Evolutionary conservation across 345 rosid genomes (phyloP), one percentile per base, ranked within the genome.

Genomic region (Citrus cavaleriei): DNA sequence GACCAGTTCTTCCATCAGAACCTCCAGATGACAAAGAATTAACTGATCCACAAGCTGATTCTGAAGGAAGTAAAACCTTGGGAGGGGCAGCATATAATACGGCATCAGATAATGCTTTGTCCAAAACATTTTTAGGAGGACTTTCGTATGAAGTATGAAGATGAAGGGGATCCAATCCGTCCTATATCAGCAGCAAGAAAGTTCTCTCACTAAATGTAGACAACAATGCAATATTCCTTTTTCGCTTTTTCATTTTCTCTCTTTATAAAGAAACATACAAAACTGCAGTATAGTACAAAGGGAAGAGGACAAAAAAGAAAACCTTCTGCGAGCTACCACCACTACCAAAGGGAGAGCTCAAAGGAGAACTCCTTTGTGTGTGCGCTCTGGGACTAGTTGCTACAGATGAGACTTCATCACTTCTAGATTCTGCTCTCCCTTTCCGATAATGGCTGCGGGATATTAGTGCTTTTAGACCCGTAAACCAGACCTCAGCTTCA

Each of bases 401-500:
- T 85, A 84, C 94, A 78, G 97, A 92, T 80, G 92, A 87, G 81
- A 88, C 62, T 80, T 91, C 97, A 84, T 89, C 92, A 77, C 91
- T 89, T 81, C 91, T 88, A 58, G 90, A 86, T 82, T 88, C 93
- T 62, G 78, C 76, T 86, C 92, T 86, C 79, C 88, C 87, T 79
- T 84, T 91, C 76, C 86, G 85, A 35, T 81, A 85, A 83, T 83
- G 85, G 78, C 91, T 37, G 37, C 89, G 92, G 19, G 92, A 87
- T 81, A 92, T 87, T 72, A 92, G 69, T 54, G 97, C 90, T 84
- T 89, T 92, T 70, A 92, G 79, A 70, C 94, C 97, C 64, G 90
- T 91, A 86, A 92, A 91, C 97, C 94, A 92, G 60, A 87, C 94
- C 83, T 92, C 97, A 70, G 97, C 97, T 84, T 90, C 97, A 77